A percentile compares a stretch with the other conserved stretches of the same genome.
Evolutionary conservation across 768 basidiomycete genomes (phyloP).

Genomic region (Chalciporus sphaerocephalus): DNA sequence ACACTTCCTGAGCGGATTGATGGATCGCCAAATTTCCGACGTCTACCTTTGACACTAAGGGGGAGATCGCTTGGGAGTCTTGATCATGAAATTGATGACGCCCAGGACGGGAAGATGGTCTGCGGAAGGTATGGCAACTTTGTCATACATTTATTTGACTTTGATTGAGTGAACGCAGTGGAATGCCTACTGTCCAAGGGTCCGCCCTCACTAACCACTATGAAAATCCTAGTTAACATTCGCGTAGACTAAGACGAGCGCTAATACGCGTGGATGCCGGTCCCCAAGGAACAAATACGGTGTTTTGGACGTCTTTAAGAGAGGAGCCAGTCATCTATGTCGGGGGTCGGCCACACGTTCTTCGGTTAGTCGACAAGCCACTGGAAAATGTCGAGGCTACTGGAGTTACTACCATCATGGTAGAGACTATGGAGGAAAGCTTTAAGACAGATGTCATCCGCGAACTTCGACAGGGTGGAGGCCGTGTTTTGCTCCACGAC

Average conservation of each 20-base stretch:
- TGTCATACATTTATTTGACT: conserved; percentile 7
- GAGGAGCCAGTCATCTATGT: conserved; percentile 97
- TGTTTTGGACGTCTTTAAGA: conserved; percentile 93
- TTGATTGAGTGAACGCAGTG: conserved; percentile 44
- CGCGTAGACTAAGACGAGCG: conserved; percentile 66
- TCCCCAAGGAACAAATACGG: conserved; percentile 66
- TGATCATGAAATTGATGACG: conserved; percentile 32
- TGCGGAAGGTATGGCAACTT: conserved; percentile 61
- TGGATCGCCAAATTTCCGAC: conserved; percentile 90
- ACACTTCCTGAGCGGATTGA: conserved; percentile 94
- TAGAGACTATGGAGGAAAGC: conserved; percentile 85
- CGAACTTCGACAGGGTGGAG: conserved; percentile 66
- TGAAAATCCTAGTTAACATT: conserved; percentile 1
- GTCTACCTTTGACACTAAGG: conserved; percentile 60
- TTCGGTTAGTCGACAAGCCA: conserved; percentile 82
- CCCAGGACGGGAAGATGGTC: conserved; percentile 54
- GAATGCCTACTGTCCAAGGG: conserved; percentile 94
- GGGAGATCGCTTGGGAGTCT: conserved; percentile 24
- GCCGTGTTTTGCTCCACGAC: conserved; percentile 87
- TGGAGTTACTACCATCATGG: conserved; percentile 84
- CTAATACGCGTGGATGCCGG: conserved; percentile 76
- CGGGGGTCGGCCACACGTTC: conserved; percentile 81
- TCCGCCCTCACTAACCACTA: conserved; percentile 1
- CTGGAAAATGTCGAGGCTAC: conserved; percentile 97
- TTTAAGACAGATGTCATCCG: conserved; percentile 85